Base-by-base conservation (phyloP, 164 flowering plant species). In the Saururus chinensis region DNA sequence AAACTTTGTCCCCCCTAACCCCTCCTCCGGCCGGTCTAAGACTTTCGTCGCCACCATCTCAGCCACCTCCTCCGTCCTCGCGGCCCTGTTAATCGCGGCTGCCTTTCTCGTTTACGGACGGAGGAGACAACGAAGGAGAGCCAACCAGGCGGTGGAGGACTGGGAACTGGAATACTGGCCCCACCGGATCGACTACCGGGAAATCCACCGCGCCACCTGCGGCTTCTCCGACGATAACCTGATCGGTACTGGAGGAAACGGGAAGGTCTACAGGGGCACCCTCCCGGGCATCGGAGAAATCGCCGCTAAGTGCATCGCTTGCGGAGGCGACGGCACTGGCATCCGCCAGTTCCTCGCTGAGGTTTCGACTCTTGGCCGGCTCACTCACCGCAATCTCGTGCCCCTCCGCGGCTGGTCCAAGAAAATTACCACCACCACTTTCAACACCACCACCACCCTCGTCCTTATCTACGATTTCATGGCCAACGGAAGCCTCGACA, bases 121-220 rank as follows among this genome's bases (percentile, higher is more conserved):
- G 48, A 57, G 62, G 54, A 69, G 17, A 40, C 11, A 20, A 21
- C 45, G 60, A 26, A 53, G 63, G 61, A 52, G 59, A 42, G 21
- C 19, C 19, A 23, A 52, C 42, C 56, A 77, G 17, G 73, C 22
- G 9, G 58, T 63, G 51, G 82, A 80, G 64, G 79, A 76, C 5
- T 80, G 86, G 86, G 86, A 82, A 56, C 19, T 64, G 63, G 79
- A 82, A 58, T 82, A 76, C 52, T 78, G 86, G 82, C 83, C 86
- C 7, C 82, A 76, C 60, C 55, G 86, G 64, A 66, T 82, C 23
- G 48, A 19, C 19, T 78, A 71, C 53, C 54, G 62, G n/a, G 79
- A 80, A n/a, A 70, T 80, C 48, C 26, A 40, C 9, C 22, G 48
- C 0, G 82, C 80, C 9, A 82, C 86, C 4, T 67, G 65, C 16